Evolutionary conservation across 192 early-diverging fungal species (phyloP).

Genomic region (Geosiphon pyriformis): DNA sequence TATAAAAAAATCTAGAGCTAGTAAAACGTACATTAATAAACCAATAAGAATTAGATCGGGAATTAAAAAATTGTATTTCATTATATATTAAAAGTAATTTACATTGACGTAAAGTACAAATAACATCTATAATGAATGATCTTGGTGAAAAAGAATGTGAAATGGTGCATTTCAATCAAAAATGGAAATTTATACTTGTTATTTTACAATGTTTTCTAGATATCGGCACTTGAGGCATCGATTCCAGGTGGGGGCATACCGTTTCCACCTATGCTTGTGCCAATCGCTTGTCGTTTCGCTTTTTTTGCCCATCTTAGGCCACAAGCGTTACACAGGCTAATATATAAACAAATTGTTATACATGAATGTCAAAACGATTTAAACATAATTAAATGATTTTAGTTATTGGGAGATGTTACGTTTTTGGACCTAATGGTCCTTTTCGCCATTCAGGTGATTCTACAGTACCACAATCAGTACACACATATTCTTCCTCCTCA

Average conservation of each 20-base stretch:
- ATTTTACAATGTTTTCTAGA: too few species aligned
- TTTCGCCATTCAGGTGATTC: slow-evolving; percentile 49
- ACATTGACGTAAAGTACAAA: too few species aligned
- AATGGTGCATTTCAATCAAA: too few species aligned
- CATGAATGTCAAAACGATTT: slow-evolving; percentile 2
- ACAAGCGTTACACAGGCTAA: slow-evolving; percentile 44
- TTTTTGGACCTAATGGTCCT: slow-evolving; percentile 43
- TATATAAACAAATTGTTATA: slow-evolving; percentile 8
- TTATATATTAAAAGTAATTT: too few species aligned
- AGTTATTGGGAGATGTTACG: slow-evolving; percentile 26
- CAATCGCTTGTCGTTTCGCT: slow-evolving; percentile 12
- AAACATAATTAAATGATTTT: background rate
- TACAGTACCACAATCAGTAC: slow-evolving; percentile 44
- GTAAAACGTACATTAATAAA: too few species aligned
- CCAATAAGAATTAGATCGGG: too few species aligned
- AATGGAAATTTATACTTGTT: too few species aligned
- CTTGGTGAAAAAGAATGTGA: too few species aligned
- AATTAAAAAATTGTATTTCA: too few species aligned
- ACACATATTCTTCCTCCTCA: slow-evolving; percentile 40
- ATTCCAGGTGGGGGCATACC: background rate
- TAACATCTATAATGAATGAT: too few species aligned
- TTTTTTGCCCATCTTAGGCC: slow-evolving; percentile 39
- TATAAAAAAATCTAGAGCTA: too few species aligned
- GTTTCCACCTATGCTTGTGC: background rate
- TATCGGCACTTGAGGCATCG: background rate